Conservation (phyloP, 2,329 filamentous ascomycete genomes). For the Trichoderma guizhouense region DNA sequence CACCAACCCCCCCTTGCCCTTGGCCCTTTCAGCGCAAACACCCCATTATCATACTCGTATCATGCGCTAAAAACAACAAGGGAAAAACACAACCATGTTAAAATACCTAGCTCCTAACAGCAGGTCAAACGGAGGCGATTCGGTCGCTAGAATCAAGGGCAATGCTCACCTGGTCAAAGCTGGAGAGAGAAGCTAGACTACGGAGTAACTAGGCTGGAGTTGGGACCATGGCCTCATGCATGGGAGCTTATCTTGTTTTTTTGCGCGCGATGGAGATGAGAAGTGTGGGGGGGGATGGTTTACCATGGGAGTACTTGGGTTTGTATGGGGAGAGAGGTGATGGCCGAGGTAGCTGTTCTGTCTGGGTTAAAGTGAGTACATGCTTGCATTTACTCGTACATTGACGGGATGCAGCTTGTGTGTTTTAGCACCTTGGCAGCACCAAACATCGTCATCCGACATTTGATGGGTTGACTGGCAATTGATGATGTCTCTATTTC, state of each 20-base stretch:
- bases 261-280: not conserved
- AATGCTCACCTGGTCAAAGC: not conserved
- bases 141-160: not conserved
- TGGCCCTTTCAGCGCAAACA: not conserved
- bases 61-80: constrained; percentile 3
- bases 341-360: not conserved
- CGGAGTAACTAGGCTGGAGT: not conserved
- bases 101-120: not conserved
- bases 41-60: constrained; percentile 11
- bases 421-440: not conserved
- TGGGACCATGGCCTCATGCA: constrained; percentile 6
- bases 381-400: not conserved
- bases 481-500: not conserved
- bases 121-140: not conserved
- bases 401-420: not conserved
- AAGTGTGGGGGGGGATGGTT: not conserved
- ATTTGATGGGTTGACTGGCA: not conserved
- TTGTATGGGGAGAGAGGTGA: not conserved
- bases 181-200: not conserved
- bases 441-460: not conserved
- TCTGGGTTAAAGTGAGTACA: not conserved
- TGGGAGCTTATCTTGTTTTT: constrained; percentile 10
- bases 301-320: not conserved
- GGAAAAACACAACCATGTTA: not conserved
- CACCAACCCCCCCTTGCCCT: not conserved